Percentiles rank a stretch among this genome's conserved stretches.
Evolutionary conservation across 2,329 filamentous ascomycete genomes (phyloP).

Genomic region (Fusarium armeniacum): DNA sequence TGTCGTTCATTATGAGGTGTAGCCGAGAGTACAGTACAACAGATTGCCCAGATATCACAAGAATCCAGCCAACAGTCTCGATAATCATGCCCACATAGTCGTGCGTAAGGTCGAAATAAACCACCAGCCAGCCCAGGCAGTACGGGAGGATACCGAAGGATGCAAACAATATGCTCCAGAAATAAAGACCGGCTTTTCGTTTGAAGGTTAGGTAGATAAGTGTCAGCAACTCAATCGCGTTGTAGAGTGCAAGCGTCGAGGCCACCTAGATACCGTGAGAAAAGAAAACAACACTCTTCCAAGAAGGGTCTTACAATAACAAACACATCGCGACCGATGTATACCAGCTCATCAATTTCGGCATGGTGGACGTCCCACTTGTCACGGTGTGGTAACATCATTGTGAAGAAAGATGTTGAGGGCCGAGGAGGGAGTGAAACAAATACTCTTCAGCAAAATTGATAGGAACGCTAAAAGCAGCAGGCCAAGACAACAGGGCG

Average conservation of each 20-base stretch:
- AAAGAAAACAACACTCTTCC: rapidly evolving
- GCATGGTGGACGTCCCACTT: slow-evolving; percentile 11
- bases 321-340: slow-evolving; percentile 24
- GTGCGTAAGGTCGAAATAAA: slow-evolving; percentile 49
- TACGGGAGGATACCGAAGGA: slow-evolving; percentile 55
- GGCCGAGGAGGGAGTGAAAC: not conserved
- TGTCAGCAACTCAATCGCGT: slow-evolving; percentile 51
- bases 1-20: slow-evolving; percentile 15
- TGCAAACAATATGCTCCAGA: slow-evolving; percentile 56
- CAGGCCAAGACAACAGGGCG: not conserved
- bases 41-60: slow-evolving; percentile 28
- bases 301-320: slow-evolving; percentile 19
- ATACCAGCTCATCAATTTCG: slow-evolving; percentile 13
- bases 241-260: slow-evolving; percentile 46
- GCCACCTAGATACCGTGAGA: slow-evolving; percentile 1
- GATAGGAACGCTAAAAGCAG: not conserved
- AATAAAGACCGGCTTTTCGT: slow-evolving; percentile 53
- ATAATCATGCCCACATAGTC: slow-evolving; percentile 29
- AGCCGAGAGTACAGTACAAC: slow-evolving; percentile 35
- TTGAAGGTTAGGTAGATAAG: slow-evolving; percentile 54
- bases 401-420: not conserved
- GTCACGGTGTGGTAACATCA: slow-evolving; percentile 21
- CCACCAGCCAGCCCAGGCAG: slow-evolving; percentile 62
- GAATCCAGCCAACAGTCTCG: slow-evolving; percentile 39
- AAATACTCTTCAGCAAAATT: not conserved